phyloP scores from a whole-genome alignment of 2,329 filamentous ascomycete species.

The Leptographium lundbergii region DNA sequence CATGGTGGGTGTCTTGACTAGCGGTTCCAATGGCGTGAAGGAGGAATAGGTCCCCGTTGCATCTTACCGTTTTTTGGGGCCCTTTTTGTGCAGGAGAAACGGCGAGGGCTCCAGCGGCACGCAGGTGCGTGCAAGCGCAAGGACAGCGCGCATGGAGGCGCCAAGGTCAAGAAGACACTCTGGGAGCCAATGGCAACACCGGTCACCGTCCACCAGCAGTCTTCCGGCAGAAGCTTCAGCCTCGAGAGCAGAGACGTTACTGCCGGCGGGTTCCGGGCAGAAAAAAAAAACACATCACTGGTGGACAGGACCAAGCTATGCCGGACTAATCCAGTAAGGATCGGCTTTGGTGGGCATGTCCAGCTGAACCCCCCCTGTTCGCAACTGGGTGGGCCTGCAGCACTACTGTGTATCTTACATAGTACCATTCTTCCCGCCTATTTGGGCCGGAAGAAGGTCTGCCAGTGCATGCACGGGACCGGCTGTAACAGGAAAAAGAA shows the following conservation, averaged over 20 bases:
- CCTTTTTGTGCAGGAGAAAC: not conserved
- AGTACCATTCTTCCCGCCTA: not conserved
- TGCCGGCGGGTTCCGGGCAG: not conserved
- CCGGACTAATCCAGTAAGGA: not conserved
- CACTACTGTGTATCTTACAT: not conserved
- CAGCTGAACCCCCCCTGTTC: constrained; percentile 1
- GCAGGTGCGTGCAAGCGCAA: not conserved
- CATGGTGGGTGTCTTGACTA: not conserved
- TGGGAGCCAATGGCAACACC: not conserved
- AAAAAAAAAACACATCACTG: not conserved
- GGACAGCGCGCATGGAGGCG: not conserved
- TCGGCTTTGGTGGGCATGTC: not conserved
- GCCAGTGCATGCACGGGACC: not conserved
- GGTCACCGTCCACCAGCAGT: not conserved
- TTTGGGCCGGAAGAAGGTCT: not conserved
- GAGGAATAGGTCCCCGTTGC: not conserved
- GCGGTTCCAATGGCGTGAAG: not conserved
- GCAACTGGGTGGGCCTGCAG: not conserved
- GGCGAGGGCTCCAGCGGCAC: not conserved
- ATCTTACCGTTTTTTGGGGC: not conserved
- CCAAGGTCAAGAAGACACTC: not conserved
- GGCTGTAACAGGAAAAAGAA: not conserved
- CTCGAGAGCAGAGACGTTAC: not conserved
- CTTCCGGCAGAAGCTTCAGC: not conserved
- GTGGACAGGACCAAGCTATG: not conserved